Base-by-base conservation (phyloP, 495 filamentous ascomycete species). In the Tricharina praecox region DNA sequence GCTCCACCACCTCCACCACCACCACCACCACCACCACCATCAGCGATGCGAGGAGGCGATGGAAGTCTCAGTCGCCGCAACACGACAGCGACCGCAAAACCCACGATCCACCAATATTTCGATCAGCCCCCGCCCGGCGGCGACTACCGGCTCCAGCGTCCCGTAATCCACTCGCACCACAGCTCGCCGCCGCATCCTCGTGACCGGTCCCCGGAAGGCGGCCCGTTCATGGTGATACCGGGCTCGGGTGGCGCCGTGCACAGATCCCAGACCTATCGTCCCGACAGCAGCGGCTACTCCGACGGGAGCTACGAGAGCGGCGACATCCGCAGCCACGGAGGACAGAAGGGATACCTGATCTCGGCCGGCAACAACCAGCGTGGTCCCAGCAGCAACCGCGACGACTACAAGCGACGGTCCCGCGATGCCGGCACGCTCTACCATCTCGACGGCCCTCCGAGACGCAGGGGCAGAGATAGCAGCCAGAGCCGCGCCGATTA, bases 201-300 rank as follows among this genome's bases (percentile, higher is more conserved):
- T 13, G 28, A 32, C 28, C 54, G 4, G 49, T 32, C 28, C 7
- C 52, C 56, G 23, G 45, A 43, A n/a, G 48, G 45, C 2, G 48
- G 45, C 9, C 54, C 55, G 7, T 55, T 50, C 26, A 48, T 53
- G 15, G 50, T 55, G 36, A 47, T 56, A 32, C 53, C 55, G 20
- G 35, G 23, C 34, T 38, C 45, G 24, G 49, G 45, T 23, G 48
- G 55, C 21, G 21, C 10, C 21, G 41, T 40, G 2, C 26, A 47
- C 19, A 43, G 49, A n/a, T 41, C 55, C 7, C 49, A 45, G 18
- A 33, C 55, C 19, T 59, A 54, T 26, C 55, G 48, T 23, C 47
- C 55, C n/a, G 43, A 23, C 10, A 55, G 55, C 38, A 59, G 56
- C 32, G 45, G 50, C 23, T 54, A 60, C 41, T 59, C 56, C 5